Evolutionary conservation across 202 grass and related monocot genomes (phyloP), one percentile per base, ranked within the genome.

Genomic region (Carex sylvatica): DNA sequence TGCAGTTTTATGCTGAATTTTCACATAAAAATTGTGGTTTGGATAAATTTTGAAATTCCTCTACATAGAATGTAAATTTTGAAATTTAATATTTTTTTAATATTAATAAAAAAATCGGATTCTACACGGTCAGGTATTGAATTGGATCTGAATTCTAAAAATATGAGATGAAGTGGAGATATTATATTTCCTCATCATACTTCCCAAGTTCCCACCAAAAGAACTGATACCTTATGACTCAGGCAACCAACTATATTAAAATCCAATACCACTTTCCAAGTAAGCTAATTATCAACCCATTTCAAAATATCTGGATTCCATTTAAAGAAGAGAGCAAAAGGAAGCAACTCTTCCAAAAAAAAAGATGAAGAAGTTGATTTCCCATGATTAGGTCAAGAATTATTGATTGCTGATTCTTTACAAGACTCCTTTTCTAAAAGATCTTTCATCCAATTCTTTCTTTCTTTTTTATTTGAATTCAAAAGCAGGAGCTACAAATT

Each of bases 181-280:
- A 68, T 36, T 42, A 13, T 28, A 68, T 36, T 42, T 70, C 20
- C 66, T 70, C 35, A 68, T 19, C 18, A 22, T 2, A 44, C 20
- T 44, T 8, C 16, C 28, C 28, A 28, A 28, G 28, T 28, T 28
- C 28, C 30, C 65, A 67, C 65, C 31, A 36, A 67, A 67, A 38
- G 14, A 15, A 67, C 31, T 67, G 13, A 67, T 67, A 4, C 6
- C 9, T 35, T 24, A n/a, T 67, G 65, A 67, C 33, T 38, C 16
- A 68, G 33, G 16, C 65, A 4, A 70, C 67, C 67, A 11, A 70
- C 67, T 70, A 10, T 12, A 70, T 22, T 46, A 46, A 46, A 70
- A 19, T 70, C 35, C 60, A 24, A 70, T 10, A 69, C 33, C 65
- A 30, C 36, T 70, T 70, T 70, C 67, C 67, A 70, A 70, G 67